Evolutionary conservation across 169 alveolate species (phyloP).

Genomic region (Plasmodium vinckei): DNA sequence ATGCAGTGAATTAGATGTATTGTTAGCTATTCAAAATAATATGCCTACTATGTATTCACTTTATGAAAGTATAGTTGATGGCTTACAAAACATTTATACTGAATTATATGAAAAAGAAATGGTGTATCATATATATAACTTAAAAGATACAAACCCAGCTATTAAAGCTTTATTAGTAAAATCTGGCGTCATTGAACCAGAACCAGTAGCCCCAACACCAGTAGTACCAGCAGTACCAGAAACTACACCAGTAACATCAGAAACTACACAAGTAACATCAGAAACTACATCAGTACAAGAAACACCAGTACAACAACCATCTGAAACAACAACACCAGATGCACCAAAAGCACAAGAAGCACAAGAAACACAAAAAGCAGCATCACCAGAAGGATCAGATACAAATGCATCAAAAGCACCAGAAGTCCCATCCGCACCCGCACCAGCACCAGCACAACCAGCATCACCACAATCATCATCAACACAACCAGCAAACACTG

Average conservation of each 20-base stretch:
- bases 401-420: too few species aligned
- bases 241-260: neutral
- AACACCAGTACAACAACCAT: neutral
- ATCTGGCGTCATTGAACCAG: neutral
- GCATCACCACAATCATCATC: neutral
- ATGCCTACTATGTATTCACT: conserved; percentile 47
- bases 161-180: conserved; percentile 8
- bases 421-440: neutral
- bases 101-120: conserved; percentile 46
- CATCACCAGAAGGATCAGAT: too few species aligned
- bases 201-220: neutral
- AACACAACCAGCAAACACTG: neutral
- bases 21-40: conserved; percentile 37
- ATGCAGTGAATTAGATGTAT: conserved; percentile 34
- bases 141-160: neutral
- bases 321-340: neutral
- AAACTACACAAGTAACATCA: neutral
- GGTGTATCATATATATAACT: conserved; percentile 24
- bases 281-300: neutral
- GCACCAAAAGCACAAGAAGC: neutral
- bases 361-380: neutral
- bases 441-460: neutral
- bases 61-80: conserved; percentile 11
- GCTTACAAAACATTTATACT: conserved; percentile 1
- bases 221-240: neutral